Percentiles rank a stretch among this genome's conserved stretches.
Evolutionary conservation across 2,329 filamentous ascomycete species (phyloP).

Genomic region (Microsporum canis): DNA sequence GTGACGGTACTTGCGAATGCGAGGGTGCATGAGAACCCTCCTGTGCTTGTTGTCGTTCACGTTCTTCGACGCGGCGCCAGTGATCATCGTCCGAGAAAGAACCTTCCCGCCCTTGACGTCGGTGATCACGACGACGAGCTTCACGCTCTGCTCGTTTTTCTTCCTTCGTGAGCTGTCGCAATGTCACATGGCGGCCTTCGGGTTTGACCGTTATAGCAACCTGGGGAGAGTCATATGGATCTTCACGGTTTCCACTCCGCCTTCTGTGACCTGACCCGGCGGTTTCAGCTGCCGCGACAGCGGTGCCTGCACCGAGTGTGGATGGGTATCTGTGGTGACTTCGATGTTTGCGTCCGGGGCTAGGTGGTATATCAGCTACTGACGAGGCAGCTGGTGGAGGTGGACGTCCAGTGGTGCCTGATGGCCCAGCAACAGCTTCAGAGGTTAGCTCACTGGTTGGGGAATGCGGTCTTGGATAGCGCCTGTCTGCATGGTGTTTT

Average conservation of each 20-base stretch:
- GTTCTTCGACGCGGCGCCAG: constrained; percentile 40
- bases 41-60: constrained; percentile 34
- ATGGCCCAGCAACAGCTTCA: neutral
- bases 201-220: constrained; percentile 55
- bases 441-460: constrained; percentile 18
- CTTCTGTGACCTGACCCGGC: constrained; percentile 22
- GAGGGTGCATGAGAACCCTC: neutral
- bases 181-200: constrained; percentile 52
- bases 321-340: constrained; percentile 15
- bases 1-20: neutral
- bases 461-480: constrained; percentile 20
- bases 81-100: constrained; percentile 34
- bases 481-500: constrained; percentile 51
- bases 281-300: constrained; percentile 20
- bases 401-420: constrained; percentile 17
- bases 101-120: constrained; percentile 33
- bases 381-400: constrained; percentile 14
- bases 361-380: neutral
- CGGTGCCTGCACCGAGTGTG: constrained; percentile 25
- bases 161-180: constrained; percentile 50
- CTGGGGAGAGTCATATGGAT: constrained; percentile 43
- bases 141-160: constrained; percentile 51
- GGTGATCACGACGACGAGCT: constrained; percentile 40
- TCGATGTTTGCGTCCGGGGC: constrained; percentile 9
- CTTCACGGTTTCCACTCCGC: constrained; percentile 28